A percentile compares a stretch with the other conserved stretches of the same genome.
phyloP scores from a whole-genome alignment of 805 yeast genomes.

The Naumovozyma castellii region DNA sequence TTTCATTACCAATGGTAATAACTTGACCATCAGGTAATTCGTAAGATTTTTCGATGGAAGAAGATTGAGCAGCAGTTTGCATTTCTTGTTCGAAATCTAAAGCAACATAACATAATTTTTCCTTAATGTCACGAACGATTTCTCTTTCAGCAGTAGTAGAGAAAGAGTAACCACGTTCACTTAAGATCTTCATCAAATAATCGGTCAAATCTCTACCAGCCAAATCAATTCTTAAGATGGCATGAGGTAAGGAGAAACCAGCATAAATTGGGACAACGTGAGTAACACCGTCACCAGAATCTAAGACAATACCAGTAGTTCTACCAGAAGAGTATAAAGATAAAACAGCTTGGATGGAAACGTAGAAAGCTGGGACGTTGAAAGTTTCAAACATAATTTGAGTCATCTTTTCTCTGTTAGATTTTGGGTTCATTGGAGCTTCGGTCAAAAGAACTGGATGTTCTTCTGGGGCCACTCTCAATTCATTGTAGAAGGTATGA shows the following conservation, averaged over 20 bases:
- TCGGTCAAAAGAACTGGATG: slow-evolving; percentile 98
- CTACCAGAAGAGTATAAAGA: slow-evolving; percentile 98
- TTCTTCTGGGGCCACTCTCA: slow-evolving; percentile 99
- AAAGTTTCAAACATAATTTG: slow-evolving; percentile 98
- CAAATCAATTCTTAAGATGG: slow-evolving; percentile 95
- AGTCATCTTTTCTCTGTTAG: slow-evolving; percentile 99
- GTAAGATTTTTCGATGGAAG: slow-evolving; percentile 96
- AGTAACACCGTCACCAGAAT: slow-evolving; percentile 99
- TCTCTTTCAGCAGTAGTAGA: slow-evolving; percentile 99
- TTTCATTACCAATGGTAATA: slow-evolving; percentile 98
- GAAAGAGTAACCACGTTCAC: slow-evolving; percentile 98
- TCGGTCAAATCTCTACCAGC: slow-evolving; percentile 99
- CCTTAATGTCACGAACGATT: slow-evolving; percentile 83
- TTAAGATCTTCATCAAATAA: slow-evolving; percentile 94
- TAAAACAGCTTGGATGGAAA: slow-evolving; percentile 95
- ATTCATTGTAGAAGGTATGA: slow-evolving; percentile 99
- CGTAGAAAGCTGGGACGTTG: slow-evolving; percentile 99
- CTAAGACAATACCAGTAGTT: slow-evolving; percentile 99
- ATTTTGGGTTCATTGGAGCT: slow-evolving; percentile 99
- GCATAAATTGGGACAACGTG: slow-evolving; percentile 99
- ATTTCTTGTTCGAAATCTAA: slow-evolving; percentile 98
- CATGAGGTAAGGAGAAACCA: slow-evolving; percentile 98
- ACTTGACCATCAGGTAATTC: slow-evolving; percentile 99
- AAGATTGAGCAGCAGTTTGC: slow-evolving; percentile 97
- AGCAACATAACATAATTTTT: slow-evolving; percentile 97